These are phyloP conservation scores for Paramecium primaurelia DNA, from an alignment of 73 alveolate genomes.

Conservation along the genomic window DNA sequence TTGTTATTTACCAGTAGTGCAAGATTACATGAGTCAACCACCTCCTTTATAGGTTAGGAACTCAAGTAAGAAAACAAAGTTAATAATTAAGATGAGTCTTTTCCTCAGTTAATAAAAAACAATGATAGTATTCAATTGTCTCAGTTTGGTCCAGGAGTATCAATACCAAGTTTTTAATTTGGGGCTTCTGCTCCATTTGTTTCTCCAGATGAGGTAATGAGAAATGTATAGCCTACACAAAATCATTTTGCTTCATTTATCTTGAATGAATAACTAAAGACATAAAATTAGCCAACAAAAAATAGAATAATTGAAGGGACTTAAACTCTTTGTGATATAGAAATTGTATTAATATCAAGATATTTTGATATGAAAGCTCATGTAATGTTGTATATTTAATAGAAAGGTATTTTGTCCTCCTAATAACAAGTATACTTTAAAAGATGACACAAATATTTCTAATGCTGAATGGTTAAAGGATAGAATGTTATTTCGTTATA, in stretches of 20 bases:
- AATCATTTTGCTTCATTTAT: conserved; percentile 24
- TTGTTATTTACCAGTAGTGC: not conserved
- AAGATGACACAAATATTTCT: not conserved
- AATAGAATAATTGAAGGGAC: conserved; percentile 52
- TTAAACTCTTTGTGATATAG: conserved; percentile 20
- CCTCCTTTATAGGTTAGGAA: not conserved
- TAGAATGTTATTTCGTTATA: conserved; percentile 5
- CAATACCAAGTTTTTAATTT: conserved; percentile 32
- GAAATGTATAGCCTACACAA: not conserved
- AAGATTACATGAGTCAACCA: not conserved
- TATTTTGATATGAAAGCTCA: conserved; percentile 35
- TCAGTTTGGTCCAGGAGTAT: not conserved
- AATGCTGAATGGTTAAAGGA: conserved; percentile 39
- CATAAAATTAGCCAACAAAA: not conserved
- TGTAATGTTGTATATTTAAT: not conserved
- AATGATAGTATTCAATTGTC: not conserved
- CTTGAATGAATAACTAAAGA: not conserved
- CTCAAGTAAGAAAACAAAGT: not conserved
- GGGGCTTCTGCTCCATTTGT: not conserved
- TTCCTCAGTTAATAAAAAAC: not conserved
- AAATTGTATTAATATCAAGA: conserved; percentile 10
- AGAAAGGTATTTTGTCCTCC: conserved; percentile 48
- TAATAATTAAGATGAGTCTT: not conserved
- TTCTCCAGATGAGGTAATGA: not conserved
- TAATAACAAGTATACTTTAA: conserved; percentile 5